These are phyloP conservation scores for Globisporangium radiosum DNA, from an alignment of 352 stramenopile genomes.

Conservation along the genomic window DNA sequence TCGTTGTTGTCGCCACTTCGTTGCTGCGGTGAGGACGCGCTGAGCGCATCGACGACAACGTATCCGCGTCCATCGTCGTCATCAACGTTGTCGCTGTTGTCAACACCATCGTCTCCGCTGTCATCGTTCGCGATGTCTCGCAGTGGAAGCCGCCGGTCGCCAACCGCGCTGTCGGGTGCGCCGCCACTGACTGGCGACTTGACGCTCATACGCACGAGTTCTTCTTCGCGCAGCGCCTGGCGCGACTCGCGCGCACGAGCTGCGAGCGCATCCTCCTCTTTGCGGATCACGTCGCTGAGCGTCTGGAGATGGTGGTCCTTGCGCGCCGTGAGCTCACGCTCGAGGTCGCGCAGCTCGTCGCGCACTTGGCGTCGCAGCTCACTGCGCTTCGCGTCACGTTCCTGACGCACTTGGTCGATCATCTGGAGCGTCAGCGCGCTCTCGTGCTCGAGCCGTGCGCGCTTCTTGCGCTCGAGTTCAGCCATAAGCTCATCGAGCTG, in stretches of 20 bases:
- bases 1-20: slow-evolving; percentile 7
- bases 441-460: slow-evolving; percentile 54
- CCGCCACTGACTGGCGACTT: neutral
- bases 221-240: slow-evolving; percentile 30
- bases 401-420: slow-evolving; percentile 42
- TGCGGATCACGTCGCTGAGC: slow-evolving; percentile 30
- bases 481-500: slow-evolving; percentile 55
- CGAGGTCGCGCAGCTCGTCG: slow-evolving; percentile 42
- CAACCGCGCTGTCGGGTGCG: neutral
- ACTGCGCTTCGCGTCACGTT: slow-evolving; percentile 38
- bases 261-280: slow-evolving; percentile 36
- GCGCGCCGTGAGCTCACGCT: slow-evolving; percentile 37
- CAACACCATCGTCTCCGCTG: neutral
- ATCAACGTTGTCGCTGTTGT: neutral
- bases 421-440: slow-evolving; percentile 41
- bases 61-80: neutral
- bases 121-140: neutral
- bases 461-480: slow-evolving; percentile 53
- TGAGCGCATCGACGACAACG: neutral
- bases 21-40: slow-evolving; percentile 2
- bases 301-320: slow-evolving; percentile 38
- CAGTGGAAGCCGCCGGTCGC: neutral
- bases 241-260: slow-evolving; percentile 24
- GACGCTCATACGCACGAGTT: slow-evolving; percentile 13
- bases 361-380: slow-evolving; percentile 37